A percentile compares a stretch with the other conserved stretches of the same genome.
Conservation (phyloP, 140 eudicot genomes). For the Cichorium intybus region DNA sequence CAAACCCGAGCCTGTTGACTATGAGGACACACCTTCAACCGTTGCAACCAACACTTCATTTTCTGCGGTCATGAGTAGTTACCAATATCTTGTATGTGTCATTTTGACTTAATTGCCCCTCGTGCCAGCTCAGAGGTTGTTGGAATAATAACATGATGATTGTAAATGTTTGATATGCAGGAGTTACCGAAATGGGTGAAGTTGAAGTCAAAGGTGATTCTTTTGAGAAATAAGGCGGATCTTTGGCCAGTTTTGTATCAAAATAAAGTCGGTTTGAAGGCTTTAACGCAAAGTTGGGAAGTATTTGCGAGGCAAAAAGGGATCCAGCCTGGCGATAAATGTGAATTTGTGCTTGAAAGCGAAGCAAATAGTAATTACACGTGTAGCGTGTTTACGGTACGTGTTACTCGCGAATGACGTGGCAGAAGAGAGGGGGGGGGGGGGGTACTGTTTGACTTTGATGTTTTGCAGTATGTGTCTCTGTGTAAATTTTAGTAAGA, state of each 20-base stretch:
- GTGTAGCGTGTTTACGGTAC: constrained; percentile 14
- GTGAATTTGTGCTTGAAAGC: constrained; percentile 33
- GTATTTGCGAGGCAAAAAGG: constrained; percentile 29
- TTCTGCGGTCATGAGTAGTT: constrained; percentile 33
- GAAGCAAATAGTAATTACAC: background rate
- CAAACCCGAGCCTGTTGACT: constrained; percentile 45
- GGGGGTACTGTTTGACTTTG: background rate
- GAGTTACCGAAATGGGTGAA: constrained; percentile 35
- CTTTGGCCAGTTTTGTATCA: constrained; percentile 42
- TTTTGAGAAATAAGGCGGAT: constrained; percentile 24
- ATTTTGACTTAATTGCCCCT: too few relatives aligned
- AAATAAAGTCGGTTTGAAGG: constrained; percentile 26
- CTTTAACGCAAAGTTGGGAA: constrained; percentile 39
- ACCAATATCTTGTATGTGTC: constrained; percentile 38
- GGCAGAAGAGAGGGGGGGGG: too few relatives aligned
- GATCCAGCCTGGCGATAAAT: constrained; percentile 36
- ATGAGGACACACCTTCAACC: constrained; percentile 8
- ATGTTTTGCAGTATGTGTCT: background rate
- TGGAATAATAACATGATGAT: background rate
- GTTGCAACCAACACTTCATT: constrained; percentile 22
- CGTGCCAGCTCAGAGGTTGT: too few relatives aligned
- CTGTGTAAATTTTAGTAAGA: background rate
- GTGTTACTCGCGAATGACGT: background rate
- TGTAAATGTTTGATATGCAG: constrained; percentile 28
- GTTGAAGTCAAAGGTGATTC: constrained; percentile 18